A percentile compares a stretch with the other conserved stretches of the same genome.
Evolutionary conservation across 2,329 filamentous ascomycete species (phyloP).

Genomic region (Fusarium scirpi): DNA sequence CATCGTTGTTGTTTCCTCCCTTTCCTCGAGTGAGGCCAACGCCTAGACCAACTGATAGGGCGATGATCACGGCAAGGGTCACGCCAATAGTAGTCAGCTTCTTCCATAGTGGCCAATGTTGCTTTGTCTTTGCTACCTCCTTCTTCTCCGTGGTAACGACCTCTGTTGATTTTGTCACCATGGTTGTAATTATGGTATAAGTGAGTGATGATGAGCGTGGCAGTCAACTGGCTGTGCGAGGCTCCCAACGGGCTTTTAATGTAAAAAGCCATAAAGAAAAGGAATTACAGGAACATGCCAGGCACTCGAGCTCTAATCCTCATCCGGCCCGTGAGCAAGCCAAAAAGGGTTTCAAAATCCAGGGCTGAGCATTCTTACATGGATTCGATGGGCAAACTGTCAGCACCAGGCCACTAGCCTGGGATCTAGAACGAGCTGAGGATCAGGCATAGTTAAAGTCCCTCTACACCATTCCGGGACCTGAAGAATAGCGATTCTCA

Average conservation of each 20-base stretch:
- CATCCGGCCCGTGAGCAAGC: slow-evolving; percentile 21
- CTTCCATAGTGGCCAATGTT: slow-evolving; percentile 49
- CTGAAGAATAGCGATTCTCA: not conserved
- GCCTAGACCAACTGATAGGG: slow-evolving; percentile 66
- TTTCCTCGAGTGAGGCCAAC: slow-evolving; percentile 61
- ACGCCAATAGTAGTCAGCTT: slow-evolving; percentile 47
- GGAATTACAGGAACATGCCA: slow-evolving; percentile 24
- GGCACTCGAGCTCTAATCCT: slow-evolving; percentile 23
- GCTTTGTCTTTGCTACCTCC: slow-evolving; percentile 13
- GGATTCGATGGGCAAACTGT: slow-evolving; percentile 15
- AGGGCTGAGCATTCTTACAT: slow-evolving; percentile 32
- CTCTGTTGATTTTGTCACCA: slow-evolving; percentile 19
- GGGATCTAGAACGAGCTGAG: slow-evolving; percentile 33
- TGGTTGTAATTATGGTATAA: not conserved
- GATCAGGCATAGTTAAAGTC: not conserved
- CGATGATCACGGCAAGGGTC: slow-evolving; percentile 52
- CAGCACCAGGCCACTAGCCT: slow-evolving; percentile 24
- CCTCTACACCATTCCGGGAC: not conserved
- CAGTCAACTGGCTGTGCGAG: not conserved
- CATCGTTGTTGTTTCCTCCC: slow-evolving; percentile 36
- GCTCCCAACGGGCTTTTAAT: slow-evolving; percentile 11
- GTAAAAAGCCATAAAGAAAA: not conserved
- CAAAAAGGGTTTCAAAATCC: slow-evolving; percentile 16
- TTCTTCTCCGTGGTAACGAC: slow-evolving; percentile 18
- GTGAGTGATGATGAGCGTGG: not conserved